Conservation (phyloP, 805 yeast species). For the Vanderwaltozyma tropicalis region DNA sequence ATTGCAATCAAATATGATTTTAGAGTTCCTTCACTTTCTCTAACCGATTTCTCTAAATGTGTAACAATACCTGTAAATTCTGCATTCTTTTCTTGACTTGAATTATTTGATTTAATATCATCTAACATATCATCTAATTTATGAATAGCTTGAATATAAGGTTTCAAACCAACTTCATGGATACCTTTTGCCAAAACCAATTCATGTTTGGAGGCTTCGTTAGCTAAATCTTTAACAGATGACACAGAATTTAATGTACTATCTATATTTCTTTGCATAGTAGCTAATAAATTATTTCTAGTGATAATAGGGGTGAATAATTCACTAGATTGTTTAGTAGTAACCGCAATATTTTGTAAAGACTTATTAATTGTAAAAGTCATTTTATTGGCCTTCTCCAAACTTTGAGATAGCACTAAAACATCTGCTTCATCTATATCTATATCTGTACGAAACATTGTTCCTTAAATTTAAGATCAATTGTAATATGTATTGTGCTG, state of each 20-base stretch:
- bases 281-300: slow-evolving; percentile 46
- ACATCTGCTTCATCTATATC: slow-evolving; percentile 78
- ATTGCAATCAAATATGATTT: slow-evolving; percentile 39
- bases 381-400: slow-evolving; percentile 46
- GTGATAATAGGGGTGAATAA: slow-evolving; percentile 64
- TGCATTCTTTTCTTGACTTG: slow-evolving; percentile 14
- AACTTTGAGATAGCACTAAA: slow-evolving; percentile 67
- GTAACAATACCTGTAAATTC: slow-evolving; percentile 60
- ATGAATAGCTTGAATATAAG: slow-evolving; percentile 33
- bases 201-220: slow-evolving; percentile 35
- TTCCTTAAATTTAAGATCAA: no score
- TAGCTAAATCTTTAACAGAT: slow-evolving; percentile 40
- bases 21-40: slow-evolving; percentile 46
- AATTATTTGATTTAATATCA: slow-evolving; percentile 29
- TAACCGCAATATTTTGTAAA: slow-evolving; percentile 35
- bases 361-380: slow-evolving; percentile 47
- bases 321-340: slow-evolving; percentile 23
- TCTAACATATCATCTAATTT: slow-evolving; percentile 38
- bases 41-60: slow-evolving; percentile 46
- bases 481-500: not conserved
- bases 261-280: slow-evolving; percentile 48
- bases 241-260: slow-evolving; percentile 39
- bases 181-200: slow-evolving; percentile 26
- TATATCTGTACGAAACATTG: slow-evolving; percentile 14
- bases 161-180: slow-evolving; percentile 25